Base-by-base conservation (phyloP, 1,284 basidiomycete genomes). In the Termitomyces sp. region DNA sequence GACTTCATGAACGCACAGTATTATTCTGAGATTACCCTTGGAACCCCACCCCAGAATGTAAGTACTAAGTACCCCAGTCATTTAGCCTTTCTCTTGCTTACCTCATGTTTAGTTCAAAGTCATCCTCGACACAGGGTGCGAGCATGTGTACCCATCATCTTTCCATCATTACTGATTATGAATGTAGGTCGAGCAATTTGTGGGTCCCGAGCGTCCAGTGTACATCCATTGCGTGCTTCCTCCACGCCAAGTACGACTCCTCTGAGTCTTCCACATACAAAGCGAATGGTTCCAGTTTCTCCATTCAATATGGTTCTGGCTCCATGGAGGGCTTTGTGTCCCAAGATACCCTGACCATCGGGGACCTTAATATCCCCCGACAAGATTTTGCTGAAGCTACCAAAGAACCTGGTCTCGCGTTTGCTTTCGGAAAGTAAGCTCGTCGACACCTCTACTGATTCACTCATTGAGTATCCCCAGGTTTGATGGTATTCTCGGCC, bases 1-100 rank as follows among this genome's bases (percentile, higher is more conserved):
- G 95, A 99, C 78, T 99, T 93, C 75, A 85, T 97, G 83, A 98
- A 98, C 68, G 95, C 96, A 26, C 96, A 99, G 72, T 98, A 99
- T 76, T 99, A 83, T 69, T 82, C 93, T 34, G 90, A 95, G 61
- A 96, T 99, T 59, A 71, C 75, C 9, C 69, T 99, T 51, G 96
- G 93, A 13, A 79, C 76, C 2, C 93, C 93, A 11, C 78, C 91
- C 46, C 93, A 96, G 72, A 75, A 67, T 38, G 84, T 86, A 64
- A 61, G 77, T 66, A 6, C 31, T 45, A 39, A 55, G 21, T 43
- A 5, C 19, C 33, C 34, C 37, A 24, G 16, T 39, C 41, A 42
- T 34, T 26, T n/a, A 11, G 10, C 42, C 45, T 30, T 24, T 19
- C 37, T 45, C 51, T 42, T 44, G 9, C 46, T 46, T 54, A 45